Base-by-base conservation (phyloP, 208 protist species). In the Tritrichomonas foetus region DNA sequence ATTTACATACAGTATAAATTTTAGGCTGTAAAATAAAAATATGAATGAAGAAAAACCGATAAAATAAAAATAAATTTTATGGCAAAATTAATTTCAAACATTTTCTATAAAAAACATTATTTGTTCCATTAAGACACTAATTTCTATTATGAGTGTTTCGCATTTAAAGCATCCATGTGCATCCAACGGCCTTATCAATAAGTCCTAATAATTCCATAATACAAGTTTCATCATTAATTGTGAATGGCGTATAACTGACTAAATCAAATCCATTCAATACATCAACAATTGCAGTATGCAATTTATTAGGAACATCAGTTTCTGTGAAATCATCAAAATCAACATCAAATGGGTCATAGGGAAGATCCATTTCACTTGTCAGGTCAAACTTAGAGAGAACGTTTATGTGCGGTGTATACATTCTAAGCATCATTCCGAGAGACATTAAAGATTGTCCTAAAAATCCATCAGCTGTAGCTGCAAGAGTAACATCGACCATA, bases 341-440 rank as follows among this genome's bases (percentile, higher is more conserved):
- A 96, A 96, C 41, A 95, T 92, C 50, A 72, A 74, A 47, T 95
- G 96, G 80, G 95, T 95, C 66, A 93, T 41, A 94, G 96, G 94
- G 27, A 97, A 74, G n/a, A 97, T 89, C 47, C 33, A 89, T 20
- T 57, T 89, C 78, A 16, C 3, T 27, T 57, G 78, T 57, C 0
- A 89, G 92, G 94, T 99, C 98, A 95, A 98, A 98, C 95, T 99
- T 99, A 57, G 97, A 98, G 33, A 99, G 96, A 57, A 99, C 96
- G 95, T 99, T 99, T 1, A 95, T 57, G 92, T 96, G 95, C 3
- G 96, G 96, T 8, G 96, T 93, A 72, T 96, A 95, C n/a, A 97
- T 78, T 74, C 98, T 96, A 61, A 99, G 95, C 98, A 99, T 99
- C 30, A 97, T 98, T 1, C 97, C 97, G 9, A 99, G 96, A 20